Percentiles rank a stretch among this genome's conserved stretches.
These are phyloP conservation scores for Fusarium sp. DNA, from an alignment of 2,329 filamentous ascomycete genomes.

Conservation along the genomic window DNA sequence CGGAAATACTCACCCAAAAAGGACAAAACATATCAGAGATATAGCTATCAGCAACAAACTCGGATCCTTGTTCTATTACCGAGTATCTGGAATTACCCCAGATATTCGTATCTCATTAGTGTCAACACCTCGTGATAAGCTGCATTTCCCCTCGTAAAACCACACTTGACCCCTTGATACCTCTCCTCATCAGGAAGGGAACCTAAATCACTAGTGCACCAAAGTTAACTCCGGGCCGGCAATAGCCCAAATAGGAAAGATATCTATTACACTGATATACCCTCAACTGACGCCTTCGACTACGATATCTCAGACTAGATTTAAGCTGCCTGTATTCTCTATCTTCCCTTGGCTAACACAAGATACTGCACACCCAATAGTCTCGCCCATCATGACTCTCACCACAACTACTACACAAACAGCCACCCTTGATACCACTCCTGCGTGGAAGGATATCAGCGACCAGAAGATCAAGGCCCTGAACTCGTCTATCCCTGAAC, in stretches of 20 bases:
- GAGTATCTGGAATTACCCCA: neutral
- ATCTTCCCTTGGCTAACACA: slow-evolving; percentile 4
- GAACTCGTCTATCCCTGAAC: slow-evolving; percentile 58
- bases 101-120: neutral
- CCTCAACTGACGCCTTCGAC: neutral
- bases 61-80: slow-evolving; percentile 1
- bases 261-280: slow-evolving; percentile 1
- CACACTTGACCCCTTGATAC: neutral
- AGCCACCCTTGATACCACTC: slow-evolving; percentile 12
- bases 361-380: neutral
- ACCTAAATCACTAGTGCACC: slow-evolving; percentile 4
- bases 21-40: neutral
- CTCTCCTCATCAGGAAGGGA: slow-evolving; percentile 12
- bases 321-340: slow-evolving; percentile 8
- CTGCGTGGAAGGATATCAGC: slow-evolving; percentile 26
- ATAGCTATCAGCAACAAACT: neutral
- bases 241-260: slow-evolving; percentile 8
- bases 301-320: neutral
- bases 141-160: neutral
- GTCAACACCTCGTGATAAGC: slow-evolving; percentile 9
- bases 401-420: slow-evolving; percentile 9
- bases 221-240: neutral
- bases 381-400: slow-evolving; percentile 8
- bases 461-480: slow-evolving; percentile 29
- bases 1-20: neutral